Base-by-base conservation (phyloP, 345 rosid genomes). In the Geranium brycei region DNA sequence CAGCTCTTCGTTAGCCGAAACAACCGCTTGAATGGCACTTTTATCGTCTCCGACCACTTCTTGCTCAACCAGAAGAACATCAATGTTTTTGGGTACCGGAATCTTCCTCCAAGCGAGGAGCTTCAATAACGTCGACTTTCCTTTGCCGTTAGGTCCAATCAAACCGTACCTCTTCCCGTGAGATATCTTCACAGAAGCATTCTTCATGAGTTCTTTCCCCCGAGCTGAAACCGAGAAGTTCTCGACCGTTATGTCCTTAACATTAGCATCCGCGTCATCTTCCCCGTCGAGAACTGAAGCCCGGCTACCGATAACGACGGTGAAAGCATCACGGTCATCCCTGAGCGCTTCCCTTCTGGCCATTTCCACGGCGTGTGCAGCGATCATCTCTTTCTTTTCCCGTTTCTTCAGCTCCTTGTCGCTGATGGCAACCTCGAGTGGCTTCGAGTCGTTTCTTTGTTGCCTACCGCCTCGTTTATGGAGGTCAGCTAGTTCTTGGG, bases 41-140 rank as follows among this genome's bases (percentile, higher is more conserved):
- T 81, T 90, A 58, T 88, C 91, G 80, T 88, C 95, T 53, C 96
- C 99, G 17, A 88, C 77, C 60, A 93, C 96, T 77, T 93, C 99
- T 75, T 88, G 96, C 68, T 90, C 97, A 69, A 90, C 97, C 72
- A 90, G 75, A 62, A 90, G 91, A 67, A 93, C 97, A 78, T 93
- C 99, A 60, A 93, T 93, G 69, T 93, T 90, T 73, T 80, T 90
- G 0, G 99, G 97, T 23, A 93, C 96, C 0, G 99, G 99, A 71
- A 90, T 83, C 85, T 88, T 90, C 81, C 99, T 82, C 96, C 99
- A 93, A 51, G 96, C 95, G 69, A 93, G 88, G 63, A 90, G 89
- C 87, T 90, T 93, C 69, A 90, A 75, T 69, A 93, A 61, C 0
- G 99, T 90, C 69, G 99, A 93, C 76, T 93, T 93, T 17, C 99